phyloP scores from a whole-genome alignment of 768 basidiomycete species.

The Boletus rubescentipes region DNA sequence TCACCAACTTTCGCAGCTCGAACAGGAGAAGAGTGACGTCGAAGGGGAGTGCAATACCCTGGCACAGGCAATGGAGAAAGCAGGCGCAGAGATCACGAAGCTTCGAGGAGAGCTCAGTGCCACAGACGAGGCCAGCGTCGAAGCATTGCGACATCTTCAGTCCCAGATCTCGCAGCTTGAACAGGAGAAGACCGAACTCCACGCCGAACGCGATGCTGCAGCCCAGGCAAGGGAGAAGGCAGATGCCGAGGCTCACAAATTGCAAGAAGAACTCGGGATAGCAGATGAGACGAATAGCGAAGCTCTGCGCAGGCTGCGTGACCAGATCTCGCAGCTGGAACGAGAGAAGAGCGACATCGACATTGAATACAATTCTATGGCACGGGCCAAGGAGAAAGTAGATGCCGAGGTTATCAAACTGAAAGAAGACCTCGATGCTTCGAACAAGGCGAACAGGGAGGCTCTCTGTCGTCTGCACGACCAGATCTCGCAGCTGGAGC shows the following conservation, averaged over 20 bases:
- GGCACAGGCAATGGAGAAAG: conserved; percentile 6
- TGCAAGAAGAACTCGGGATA: not conserved
- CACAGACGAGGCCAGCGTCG: conserved; percentile 63
- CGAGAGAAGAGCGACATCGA: not conserved
- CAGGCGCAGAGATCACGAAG: not conserved
- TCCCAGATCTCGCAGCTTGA: conserved; percentile 70
- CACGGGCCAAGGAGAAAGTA: conserved; percentile 7
- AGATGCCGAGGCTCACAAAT: not conserved
- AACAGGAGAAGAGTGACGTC: conserved; percentile 57
- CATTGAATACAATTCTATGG: not conserved
- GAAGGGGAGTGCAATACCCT: conserved; percentile 45
- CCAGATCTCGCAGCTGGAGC: conserved; percentile 12
- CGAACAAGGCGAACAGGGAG: conserved; percentile 41
- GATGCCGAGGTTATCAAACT: conserved; percentile 29
- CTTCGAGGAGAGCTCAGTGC: not conserved
- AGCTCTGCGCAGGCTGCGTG: not conserved
- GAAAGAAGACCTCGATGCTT: conserved; percentile 43
- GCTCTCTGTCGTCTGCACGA: conserved; percentile 28
- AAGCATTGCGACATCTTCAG: conserved; percentile 75
- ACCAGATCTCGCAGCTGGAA: not conserved
- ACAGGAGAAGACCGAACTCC: conserved; percentile 53
- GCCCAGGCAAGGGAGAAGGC: not conserved
- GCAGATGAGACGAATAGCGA: not conserved
- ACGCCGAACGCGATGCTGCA: conserved; percentile 13
- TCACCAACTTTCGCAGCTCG: conserved; percentile 68